Evolutionary conservation across 805 yeast species (phyloP).

Genomic region (Starmerella khaoyaiensis): DNA sequence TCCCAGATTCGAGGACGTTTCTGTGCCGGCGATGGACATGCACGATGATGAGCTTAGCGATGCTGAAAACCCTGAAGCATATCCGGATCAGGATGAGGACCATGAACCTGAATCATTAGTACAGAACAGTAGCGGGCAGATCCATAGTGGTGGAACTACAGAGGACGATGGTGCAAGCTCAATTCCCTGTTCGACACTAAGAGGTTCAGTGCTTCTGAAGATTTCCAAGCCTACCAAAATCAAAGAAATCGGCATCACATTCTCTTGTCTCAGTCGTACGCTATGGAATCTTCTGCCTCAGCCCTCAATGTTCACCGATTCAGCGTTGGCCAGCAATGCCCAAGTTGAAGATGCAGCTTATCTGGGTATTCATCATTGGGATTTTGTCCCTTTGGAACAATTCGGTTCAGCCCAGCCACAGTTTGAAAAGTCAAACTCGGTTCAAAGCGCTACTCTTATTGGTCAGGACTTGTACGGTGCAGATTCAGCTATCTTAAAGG

Average conservation of each 20-base stretch:
- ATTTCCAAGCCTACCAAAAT: conserved; percentile 60
- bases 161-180: conserved; percentile 1
- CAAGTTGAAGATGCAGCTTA: conserved; percentile 26
- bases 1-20: not conserved
- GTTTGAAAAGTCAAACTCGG: conserved; percentile 11
- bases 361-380: conserved; percentile 28
- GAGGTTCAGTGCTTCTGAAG: conserved; percentile 66
- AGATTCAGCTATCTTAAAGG: conserved; percentile 22
- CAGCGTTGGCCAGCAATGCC: conserved; percentile 21
- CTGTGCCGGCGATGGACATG: too few species aligned
- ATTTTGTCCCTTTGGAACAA: conserved; percentile 25
- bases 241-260: conserved; percentile 47
- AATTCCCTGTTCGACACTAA: conserved; percentile 38
- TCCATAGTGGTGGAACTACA: conserved; percentile 9
- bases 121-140: conserved; percentile 3
- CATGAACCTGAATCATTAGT: not conserved
- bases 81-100: not conserved
- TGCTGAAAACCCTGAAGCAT: not conserved
- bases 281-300: conserved; percentile 72
- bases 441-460: conserved; percentile 22
- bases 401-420: conserved; percentile 15
- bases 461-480: conserved; percentile 28
- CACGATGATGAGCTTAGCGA: too few species aligned
- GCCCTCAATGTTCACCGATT: conserved; percentile 22
- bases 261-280: conserved; percentile 59